These are phyloP conservation scores for Zasmidium citrigriseum DNA, from an alignment of 2,329 filamentous ascomycete genomes.

Conservation along the genomic window DNA sequence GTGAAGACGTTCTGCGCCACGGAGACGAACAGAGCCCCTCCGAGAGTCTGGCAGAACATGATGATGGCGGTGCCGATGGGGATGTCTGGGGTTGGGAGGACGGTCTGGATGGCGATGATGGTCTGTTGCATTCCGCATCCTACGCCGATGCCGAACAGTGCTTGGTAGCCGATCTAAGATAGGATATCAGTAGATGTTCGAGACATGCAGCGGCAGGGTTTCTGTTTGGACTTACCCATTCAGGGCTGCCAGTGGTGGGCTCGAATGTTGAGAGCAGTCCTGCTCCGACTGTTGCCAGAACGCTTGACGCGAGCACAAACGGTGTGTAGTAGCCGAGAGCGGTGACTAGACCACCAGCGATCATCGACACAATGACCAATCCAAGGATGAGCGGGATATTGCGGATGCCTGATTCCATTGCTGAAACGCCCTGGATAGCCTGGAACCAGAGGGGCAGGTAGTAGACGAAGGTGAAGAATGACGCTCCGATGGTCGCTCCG, in stretches of 20 bases:
- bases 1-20: slow-evolving; percentile 54
- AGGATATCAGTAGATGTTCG: too few relatives aligned
- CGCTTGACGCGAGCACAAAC: slow-evolving; percentile 44
- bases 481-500: slow-evolving; percentile 38
- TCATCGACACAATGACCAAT: slow-evolving; percentile 12
- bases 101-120: slow-evolving; percentile 48
- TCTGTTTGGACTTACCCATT: too few relatives aligned
- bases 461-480: slow-evolving; percentile 46
- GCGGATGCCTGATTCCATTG: slow-evolving; percentile 48
- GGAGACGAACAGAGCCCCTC: slow-evolving; percentile 51
- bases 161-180: slow-evolving; percentile 41
- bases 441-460: slow-evolving; percentile 53
- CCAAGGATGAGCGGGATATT: slow-evolving; percentile 45
- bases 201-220: too few relatives aligned
- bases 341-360: slow-evolving; percentile 41
- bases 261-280: slow-evolving; percentile 49
- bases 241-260: slow-evolving; percentile 37
- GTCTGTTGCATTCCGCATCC: slow-evolving; percentile 53
- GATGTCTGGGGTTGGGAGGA: slow-evolving; percentile 44
- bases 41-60: slow-evolving; percentile 51
- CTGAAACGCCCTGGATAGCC: slow-evolving; percentile 46
- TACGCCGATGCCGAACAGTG: slow-evolving; percentile 41
- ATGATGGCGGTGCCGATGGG: slow-evolving; percentile 51
- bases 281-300: slow-evolving; percentile 49
- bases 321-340: slow-evolving; percentile 52